Base-by-base conservation (phyloP, 345 rosid species). In the Acer campestre region DNA sequence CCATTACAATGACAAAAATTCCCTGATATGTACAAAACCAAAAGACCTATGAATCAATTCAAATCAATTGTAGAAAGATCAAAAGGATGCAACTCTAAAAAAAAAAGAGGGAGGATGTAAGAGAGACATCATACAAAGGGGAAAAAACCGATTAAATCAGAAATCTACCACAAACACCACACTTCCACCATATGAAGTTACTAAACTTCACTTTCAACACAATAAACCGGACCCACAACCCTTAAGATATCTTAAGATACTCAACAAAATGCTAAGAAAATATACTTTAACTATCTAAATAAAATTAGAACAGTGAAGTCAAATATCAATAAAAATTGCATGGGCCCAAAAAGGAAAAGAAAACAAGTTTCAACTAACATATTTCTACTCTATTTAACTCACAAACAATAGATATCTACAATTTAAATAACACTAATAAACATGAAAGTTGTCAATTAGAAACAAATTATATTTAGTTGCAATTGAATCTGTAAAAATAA, bases 201-300 rank as follows among this genome's bases (percentile, higher is more conserved):
- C 75, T 49, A 10, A 70, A 71, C 38, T 71, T n/a, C 63, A 55
- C 29, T 35, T 71, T 71, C 64, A n/a, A 40, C 11, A 71, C 44
- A 31, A 31, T 71, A 10, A 55, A 25, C 29, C 29, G 10, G 55
- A 70, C 64, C 16, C 12, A 29, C 10, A 3, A 16, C 18, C 18
- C 71, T 44, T 11, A 31, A 51, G 44, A 70, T 27, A 70, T 27
- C 61, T 17, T 49, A 40, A 25, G 17, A 3, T 18, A 16, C 31
- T 10, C 23, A 27, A 4, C 14, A 51, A 31, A 51, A 70, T 70
- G 17, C 16, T 53, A 1, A 6, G 11, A 31, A n/a, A 56, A 40
- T 12, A n/a, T n/a, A 17, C 48, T 20, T 22, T 9, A 18, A n/a
- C 0, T 31, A 31, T 55, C 1, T 6, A 20, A 31, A 55, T 35